These are phyloP conservation scores for Tricholoma bakamatsutake DNA, from an alignment of 768 basidiomycete genomes.

Conservation along the genomic window DNA sequence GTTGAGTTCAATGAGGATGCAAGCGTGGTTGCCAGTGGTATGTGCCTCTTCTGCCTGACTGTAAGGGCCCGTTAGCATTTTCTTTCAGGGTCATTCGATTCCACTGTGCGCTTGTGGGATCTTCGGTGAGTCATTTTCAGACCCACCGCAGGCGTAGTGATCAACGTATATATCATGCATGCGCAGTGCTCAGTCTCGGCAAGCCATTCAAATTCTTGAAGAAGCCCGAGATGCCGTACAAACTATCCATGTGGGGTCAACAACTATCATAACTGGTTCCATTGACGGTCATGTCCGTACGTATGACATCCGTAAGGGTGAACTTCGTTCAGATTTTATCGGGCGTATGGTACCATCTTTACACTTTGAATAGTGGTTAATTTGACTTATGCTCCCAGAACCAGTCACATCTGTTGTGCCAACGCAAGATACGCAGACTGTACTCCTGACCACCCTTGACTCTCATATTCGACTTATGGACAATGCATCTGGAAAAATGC, in stretches of 20 bases:
- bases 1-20: conserved; percentile 91
- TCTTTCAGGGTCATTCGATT: conserved; percentile 81
- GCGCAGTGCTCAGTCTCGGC: conserved; percentile 64
- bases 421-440: conserved; percentile 72
- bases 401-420: conserved; percentile 83
- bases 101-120: conserved; percentile 90
- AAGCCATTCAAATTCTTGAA: conserved; percentile 85
- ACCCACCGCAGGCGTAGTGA: not conserved
- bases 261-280: conserved; percentile 72
- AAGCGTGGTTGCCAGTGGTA: conserved; percentile 84
- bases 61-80: not conserved
- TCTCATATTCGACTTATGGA: conserved; percentile 86
- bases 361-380: not conserved
- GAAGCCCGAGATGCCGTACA: conserved; percentile 88
- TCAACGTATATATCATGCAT: not conserved
- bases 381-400: conserved; percentile 37
- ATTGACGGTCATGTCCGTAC: conserved; percentile 91
- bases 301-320: conserved; percentile 93
- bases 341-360: conserved; percentile 57
- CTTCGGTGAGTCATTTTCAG: conserved; percentile 53
- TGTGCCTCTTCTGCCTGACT: conserved; percentile 9
- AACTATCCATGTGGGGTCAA: conserved; percentile 59
- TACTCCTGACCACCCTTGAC: conserved; percentile 81
- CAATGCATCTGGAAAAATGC: conserved; percentile 67
- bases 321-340: conserved; percentile 83